Evolutionary conservation across 2,329 filamentous ascomycete species (phyloP).

Genomic region (Trichoderma sp.): DNA sequence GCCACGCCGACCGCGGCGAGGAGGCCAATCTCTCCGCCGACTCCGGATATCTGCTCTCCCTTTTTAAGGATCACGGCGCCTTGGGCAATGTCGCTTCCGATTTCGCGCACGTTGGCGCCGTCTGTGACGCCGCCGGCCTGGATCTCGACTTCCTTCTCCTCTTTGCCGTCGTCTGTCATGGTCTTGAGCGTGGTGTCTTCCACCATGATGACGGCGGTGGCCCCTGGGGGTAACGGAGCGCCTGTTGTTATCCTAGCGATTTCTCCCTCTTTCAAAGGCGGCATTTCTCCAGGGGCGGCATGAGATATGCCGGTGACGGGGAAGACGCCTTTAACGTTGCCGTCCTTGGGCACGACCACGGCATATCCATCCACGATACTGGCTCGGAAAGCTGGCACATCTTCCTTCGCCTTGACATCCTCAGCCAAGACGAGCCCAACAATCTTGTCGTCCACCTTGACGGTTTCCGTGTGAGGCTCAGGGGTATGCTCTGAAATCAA

Average conservation of each 20-base stretch:
- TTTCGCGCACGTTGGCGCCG: constrained; percentile 86
- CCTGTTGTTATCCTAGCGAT: constrained; percentile 93
- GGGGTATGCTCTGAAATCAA: constrained; percentile 75
- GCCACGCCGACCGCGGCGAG: constrained; percentile 79
- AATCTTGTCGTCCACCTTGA: constrained; percentile 62
- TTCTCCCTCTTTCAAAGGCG: constrained; percentile 66
- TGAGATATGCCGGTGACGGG: constrained; percentile 86
- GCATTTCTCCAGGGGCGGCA: constrained; percentile 68
- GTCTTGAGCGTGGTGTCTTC: constrained; percentile 82
- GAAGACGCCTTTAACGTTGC: constrained; percentile 72
- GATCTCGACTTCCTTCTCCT: constrained; percentile 88
- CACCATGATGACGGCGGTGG: constrained; percentile 87
- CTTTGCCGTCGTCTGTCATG: constrained; percentile 73
- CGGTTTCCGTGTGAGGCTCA: constrained; percentile 52
- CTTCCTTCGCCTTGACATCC: constrained; percentile 75
- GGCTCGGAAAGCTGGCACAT: constrained; percentile 88
- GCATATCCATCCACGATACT: constrained; percentile 98
- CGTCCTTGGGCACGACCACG: constrained; percentile 63
- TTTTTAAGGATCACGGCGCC: constrained; percentile 69
- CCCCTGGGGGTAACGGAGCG: constrained; percentile 82
- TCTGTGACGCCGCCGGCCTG: constrained; percentile 70
- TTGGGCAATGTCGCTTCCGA: constrained; percentile 79
- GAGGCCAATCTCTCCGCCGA: constrained; percentile 88
- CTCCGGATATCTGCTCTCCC: constrained; percentile 78
- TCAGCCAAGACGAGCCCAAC: constrained; percentile 79